Evolutionary conservation across 2,329 filamentous ascomycete genomes (phyloP), one percentile per base, ranked within the genome.

Genomic region (Colletotrichum agaves): DNA sequence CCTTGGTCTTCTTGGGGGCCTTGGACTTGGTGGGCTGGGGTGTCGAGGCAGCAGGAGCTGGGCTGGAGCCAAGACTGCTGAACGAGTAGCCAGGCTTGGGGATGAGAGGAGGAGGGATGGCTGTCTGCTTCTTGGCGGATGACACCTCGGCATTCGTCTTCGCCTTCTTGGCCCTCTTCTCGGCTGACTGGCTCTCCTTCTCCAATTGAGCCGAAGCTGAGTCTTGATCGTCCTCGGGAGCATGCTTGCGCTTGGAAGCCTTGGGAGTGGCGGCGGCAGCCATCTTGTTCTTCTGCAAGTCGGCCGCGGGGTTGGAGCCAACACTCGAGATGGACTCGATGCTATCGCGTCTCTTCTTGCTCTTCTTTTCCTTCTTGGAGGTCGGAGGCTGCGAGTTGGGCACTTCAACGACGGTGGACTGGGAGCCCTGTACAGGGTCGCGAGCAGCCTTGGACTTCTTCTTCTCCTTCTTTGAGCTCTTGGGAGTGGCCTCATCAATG

Each of bases 161-260:
- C 41, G 75, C 77, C 72, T 78, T 80, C 64, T 79, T 79, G 71
- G 80, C 78, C 73, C 81, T 80, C 21, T 79, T 77, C n/a, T 75
- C 73, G 4, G 77, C 77, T 7, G 76, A 76, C 44, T 74, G 71
- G 60, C 69, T 75, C 69, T 82, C 77, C 52, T 74, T 71, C 56
- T 71, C 70, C n/a, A 80, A 72, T 62, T 82, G 80, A 63, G 76
- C 73, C 5, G 77, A 73, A 11, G 76, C 75, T 15, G 76, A 76
- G 6, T 74, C 69, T 13, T 78, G 75, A 37, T 81, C 78, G n/a
- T 81, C 78, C 27, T 81, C 78, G 21, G 57, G 58, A 1, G 62
- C 37, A 23, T 53, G 52, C 69, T 71, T 71, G 60, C 69, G 69
- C 68, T 71, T 71, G n/a, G 57, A 58, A 17, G 66, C 35, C 43